phyloP scores from a whole-genome alignment of 306 rosid genomes.

The Prunus armeniaca region DNA sequence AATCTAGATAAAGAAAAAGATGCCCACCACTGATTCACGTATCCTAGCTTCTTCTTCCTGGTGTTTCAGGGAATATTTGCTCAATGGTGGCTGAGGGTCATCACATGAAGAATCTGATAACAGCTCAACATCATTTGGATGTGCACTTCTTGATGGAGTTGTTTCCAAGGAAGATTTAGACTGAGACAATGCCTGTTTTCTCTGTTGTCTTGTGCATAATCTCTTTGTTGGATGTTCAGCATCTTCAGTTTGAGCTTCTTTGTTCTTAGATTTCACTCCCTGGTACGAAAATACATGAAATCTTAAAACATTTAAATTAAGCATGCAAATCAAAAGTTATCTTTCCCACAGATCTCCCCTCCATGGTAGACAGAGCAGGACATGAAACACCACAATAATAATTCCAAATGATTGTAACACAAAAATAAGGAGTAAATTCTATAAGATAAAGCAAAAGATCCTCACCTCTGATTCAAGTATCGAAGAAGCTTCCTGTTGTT shows the following conservation, averaged over 20 bases:
- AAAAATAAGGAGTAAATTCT: neutral
- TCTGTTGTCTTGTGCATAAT: neutral
- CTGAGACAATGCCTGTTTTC: neutral
- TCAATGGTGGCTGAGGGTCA: neutral
- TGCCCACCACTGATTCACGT: neutral
- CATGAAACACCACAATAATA: neutral
- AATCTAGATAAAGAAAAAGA: neutral
- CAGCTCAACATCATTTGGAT: neutral
- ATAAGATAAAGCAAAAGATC: neutral
- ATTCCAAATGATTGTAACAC: neutral
- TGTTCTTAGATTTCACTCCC: neutral
- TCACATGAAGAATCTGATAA: neutral
- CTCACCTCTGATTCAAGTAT: neutral
- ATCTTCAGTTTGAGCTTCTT: neutral
- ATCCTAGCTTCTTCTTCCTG: constrained; percentile 1
- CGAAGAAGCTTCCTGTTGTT: neutral
- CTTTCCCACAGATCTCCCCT: neutral
- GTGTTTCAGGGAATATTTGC: neutral
- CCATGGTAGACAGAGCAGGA: constrained; percentile 3
- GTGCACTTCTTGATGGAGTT: neutral
- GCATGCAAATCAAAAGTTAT: neutral
- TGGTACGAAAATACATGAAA: neutral
- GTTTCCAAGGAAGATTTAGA: neutral
- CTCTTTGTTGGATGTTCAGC: neutral
- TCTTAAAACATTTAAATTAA: neutral